Evolutionary conservation across 2,329 filamentous ascomycete species (phyloP), one percentile per base, ranked within the genome.

Genomic region (Capronia americana): DNA sequence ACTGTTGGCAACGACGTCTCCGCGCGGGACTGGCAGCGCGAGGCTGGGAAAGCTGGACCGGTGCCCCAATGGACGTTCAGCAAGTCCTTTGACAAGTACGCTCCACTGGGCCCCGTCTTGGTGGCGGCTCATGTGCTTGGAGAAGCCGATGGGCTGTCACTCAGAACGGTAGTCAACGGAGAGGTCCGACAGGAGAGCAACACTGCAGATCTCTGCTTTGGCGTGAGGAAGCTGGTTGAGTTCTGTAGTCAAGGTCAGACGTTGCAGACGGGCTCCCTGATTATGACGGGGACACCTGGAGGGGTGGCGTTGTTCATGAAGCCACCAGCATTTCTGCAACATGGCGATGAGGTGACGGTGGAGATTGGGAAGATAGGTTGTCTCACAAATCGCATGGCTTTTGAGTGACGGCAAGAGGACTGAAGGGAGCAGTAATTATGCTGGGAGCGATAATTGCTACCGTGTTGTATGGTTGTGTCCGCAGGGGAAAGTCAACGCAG

Each of bases 221-320:
- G 69, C 8, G 74, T 81, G 32, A 61, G 72, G n/a, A 70, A 78
- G 26, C 77, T 73, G 4, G 74, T 79, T 32, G 58, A 74, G 11
- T 76, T 74, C 24, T 54, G 77, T 4, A 77, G 75, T 4, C 72
- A 74, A 51, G 77, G 78, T 12, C 78, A 73, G 4, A 79, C 77
- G 1, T 69, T 80, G 3, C 70, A 74, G 57, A 71, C 69, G 44
- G 78, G 77, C 7, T 79, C 76, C 3, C 63, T 78, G 4, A 76
- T 80, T 57, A 77, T 79, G 75, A 79, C 78, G 0, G 79, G 79
- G 4, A 81, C 80, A 0, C 76, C 76, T 0, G 74, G 77, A 0
- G 80, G 81, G 24, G 79, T 83, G 20, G 81, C 80, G 3, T 75
- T 75, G 0, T 77, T 79, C 71, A 75, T 77, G 34, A 74, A 75